Percentiles rank a stretch among this genome's conserved stretches.
These are phyloP conservation scores for Suillus discolor DNA, from an alignment of 768 basidiomycete species.

Conservation along the genomic window DNA sequence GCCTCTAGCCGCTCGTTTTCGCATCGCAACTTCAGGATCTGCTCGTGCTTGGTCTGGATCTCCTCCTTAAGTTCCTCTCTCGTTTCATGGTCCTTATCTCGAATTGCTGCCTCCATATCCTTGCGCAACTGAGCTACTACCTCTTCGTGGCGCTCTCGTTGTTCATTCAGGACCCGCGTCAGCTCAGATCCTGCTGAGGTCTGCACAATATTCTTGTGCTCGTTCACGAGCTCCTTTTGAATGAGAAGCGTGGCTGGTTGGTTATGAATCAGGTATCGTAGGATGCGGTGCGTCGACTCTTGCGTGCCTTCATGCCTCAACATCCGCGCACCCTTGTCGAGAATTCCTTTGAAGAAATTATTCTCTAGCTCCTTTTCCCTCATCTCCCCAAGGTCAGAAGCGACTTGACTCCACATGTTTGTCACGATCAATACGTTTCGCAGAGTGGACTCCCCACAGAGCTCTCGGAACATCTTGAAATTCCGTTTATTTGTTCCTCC, in stretches of 20 bases:
- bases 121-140: constrained; percentile 43
- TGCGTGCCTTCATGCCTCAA: constrained; percentile 37
- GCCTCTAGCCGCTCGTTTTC: constrained; percentile 3
- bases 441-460: constrained; percentile 46
- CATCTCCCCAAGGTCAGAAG: constrained; percentile 25
- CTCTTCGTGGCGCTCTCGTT: constrained; percentile 39
- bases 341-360: constrained; percentile 44
- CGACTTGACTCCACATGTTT: constrained; percentile 46
- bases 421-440: constrained; percentile 46
- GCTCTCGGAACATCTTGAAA: constrained; percentile 43
- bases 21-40: constrained; percentile 1
- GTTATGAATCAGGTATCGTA: constrained; percentile 39
- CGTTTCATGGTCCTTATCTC: constrained; percentile 41
- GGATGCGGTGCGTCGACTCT: constrained; percentile 41
- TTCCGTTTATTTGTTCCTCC: constrained; percentile 42
- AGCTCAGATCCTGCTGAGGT: constrained; percentile 51
- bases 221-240: constrained; percentile 45
- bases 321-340: constrained; percentile 43
- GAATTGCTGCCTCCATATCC: constrained; percentile 44
- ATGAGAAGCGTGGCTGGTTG: constrained; percentile 43
- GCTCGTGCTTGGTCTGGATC: constrained; percentile 7
- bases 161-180: constrained; percentile 42
- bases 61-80: constrained; percentile 39
- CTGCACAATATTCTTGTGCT: constrained; percentile 41
- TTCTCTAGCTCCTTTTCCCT: constrained; percentile 42